Base-by-base conservation (phyloP, 495 filamentous ascomycete species). In the Neurospora sp. region DNA sequence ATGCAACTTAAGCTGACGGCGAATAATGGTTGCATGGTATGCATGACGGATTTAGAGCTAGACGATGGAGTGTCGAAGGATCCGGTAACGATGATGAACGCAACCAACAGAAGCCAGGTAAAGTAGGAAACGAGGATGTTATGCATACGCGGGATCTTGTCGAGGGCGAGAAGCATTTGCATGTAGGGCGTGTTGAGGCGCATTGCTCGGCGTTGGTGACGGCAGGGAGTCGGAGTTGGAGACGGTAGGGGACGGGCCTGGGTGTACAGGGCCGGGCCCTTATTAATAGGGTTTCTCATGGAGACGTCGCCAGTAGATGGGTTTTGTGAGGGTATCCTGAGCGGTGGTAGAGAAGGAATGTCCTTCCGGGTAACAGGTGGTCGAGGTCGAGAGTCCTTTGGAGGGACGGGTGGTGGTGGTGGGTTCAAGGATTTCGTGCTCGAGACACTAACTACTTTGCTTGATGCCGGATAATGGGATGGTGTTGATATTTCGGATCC, bases 1-100 rank as follows among this genome's bases (percentile, higher is more conserved):
- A 84, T 82, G 38, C 80, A 78, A 10, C 62, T 69, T 21, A 78
- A 74, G 9, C 81, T 81, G 31, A 82, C 66, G 10, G 77, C 77
- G 39, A 62, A 76, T 72, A 62, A 77, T 74, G 4, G 78, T 71
- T 34, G 39, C 54, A 62, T 62, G 54, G 15, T 4, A 62, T 62
- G 24, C 3, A 62, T 3, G 54, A 34, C 5, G 13, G 54, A 73
- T 39, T 15, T 54, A 37, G 42, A 72, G 69, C 43, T 70, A 75
- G 24, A 34, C 5, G 21, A 79, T 82, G 75, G 83, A 13, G 2
- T 21, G 21, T 45, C 3, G 0, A 45, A 85, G 1, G 81, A 80
- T 17, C 79, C 82, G 6, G 83, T 82, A 70, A 84, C 79, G 72
- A 85, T 76, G 24, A 85, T 73, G 77, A 83, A 85, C 37, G 83